These are phyloP conservation scores for Cladosporium halotolerans DNA, from an alignment of 2,329 filamentous ascomycete species.

Conservation along the genomic window DNA sequence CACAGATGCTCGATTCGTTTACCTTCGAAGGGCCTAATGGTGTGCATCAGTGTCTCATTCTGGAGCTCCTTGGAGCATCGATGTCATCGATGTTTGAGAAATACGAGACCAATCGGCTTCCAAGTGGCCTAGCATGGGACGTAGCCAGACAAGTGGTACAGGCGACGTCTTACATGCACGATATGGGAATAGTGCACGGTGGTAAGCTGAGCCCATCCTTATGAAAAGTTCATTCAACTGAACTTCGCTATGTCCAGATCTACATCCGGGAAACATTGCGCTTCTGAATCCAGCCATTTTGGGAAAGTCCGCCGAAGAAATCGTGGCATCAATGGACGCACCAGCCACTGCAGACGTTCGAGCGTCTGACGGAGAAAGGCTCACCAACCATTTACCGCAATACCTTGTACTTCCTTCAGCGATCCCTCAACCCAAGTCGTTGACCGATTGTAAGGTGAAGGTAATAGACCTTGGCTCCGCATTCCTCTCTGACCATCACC, in stretches of 20 bases:
- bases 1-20: constrained; percentile 35
- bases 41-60: constrained; percentile 38
- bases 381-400: constrained; percentile 16
- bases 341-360: constrained; percentile 17
- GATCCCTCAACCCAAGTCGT: constrained; percentile 15
- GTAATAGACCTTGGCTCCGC: constrained; percentile 36
- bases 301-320: not conserved
- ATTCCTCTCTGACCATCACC: constrained; percentile 23
- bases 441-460: constrained; percentile 18
- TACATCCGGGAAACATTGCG: not conserved
- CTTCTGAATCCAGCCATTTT: not conserved
- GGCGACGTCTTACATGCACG: constrained; percentile 19
- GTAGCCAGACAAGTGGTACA: constrained; percentile 26
- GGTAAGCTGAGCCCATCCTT: constrained; percentile 15
- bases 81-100: constrained; percentile 31
- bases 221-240: constrained; percentile 14
- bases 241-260: constrained; percentile 17
- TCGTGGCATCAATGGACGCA: constrained; percentile 15
- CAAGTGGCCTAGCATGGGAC: constrained; percentile 30
- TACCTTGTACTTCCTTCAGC: constrained; percentile 13
- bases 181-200: constrained; percentile 21
- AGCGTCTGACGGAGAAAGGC: constrained; percentile 19
- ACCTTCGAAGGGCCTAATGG: constrained; percentile 39
- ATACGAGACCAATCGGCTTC: constrained; percentile 33
- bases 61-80: constrained; percentile 36